Conservation (phyloP, 306 rosid genomes). For the Begonia fuchsioides region DNA sequence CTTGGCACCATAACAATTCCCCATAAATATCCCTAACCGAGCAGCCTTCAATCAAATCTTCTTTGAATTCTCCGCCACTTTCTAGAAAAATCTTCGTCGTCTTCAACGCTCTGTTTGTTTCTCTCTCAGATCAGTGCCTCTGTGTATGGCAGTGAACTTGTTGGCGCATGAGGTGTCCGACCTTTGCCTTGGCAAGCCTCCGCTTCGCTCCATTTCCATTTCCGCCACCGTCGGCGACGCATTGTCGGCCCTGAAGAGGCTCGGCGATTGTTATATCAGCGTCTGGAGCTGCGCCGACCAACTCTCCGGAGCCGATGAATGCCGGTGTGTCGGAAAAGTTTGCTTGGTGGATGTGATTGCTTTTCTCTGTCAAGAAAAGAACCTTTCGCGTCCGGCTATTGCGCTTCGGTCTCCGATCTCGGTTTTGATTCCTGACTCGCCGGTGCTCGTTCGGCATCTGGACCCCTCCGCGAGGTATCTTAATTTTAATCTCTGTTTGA, state of each 20-base stretch:
- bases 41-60: no score
- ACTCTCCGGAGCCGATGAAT: slow-evolving; percentile 14
- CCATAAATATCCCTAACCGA: no score
- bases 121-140: neutral
- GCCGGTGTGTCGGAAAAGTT: slow-evolving; percentile 58
- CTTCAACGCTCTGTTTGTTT: no score
- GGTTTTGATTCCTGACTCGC: slow-evolving; percentile 11
- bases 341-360: slow-evolving; percentile 58
- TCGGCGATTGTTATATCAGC: slow-evolving; percentile 32
- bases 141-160: slow-evolving; percentile 70
- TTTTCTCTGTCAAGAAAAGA: slow-evolving; percentile 37
- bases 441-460: slow-evolving; percentile 38
- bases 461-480: slow-evolving; percentile 63
- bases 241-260: slow-evolving; percentile 28
- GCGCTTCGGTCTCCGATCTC: slow-evolving; percentile 46
- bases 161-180: slow-evolving; percentile 46
- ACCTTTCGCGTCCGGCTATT: slow-evolving; percentile 27
- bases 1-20: no score
- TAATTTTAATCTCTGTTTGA: neutral
- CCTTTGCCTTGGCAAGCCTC: slow-evolving; percentile 80
- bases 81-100: no score
- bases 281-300: slow-evolving; percentile 62
- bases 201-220: slow-evolving; percentile 42
- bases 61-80: no score
- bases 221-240: slow-evolving; percentile 62